Percentiles rank a stretch among this genome's conserved stretches.
Evolutionary conservation across 331 rosid species (phyloP).

Genomic region (Malus hybrid): DNA sequence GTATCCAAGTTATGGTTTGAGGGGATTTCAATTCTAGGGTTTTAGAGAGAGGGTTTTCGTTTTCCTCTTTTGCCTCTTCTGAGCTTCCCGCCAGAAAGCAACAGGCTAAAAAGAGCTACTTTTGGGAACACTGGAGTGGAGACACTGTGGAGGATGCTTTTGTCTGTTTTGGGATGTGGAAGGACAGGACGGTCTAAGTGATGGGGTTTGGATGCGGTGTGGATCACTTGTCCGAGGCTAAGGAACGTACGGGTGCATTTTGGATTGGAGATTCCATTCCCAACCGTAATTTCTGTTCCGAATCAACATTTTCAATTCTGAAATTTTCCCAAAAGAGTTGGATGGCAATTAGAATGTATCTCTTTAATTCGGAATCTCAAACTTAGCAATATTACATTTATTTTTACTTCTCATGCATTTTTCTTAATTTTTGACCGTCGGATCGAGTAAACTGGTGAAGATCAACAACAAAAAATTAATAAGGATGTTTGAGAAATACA

Average conservation of each 20-base stretch:
- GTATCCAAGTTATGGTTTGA: neutral
- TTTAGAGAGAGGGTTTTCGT: neutral
- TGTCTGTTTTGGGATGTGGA: neutral
- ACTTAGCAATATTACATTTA: too few species aligned
- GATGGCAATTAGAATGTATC: too few species aligned
- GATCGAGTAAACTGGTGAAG: fast-evolving
- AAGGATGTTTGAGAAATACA: too few species aligned
- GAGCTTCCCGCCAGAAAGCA: constrained; percentile 16
- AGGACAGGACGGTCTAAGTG: neutral
- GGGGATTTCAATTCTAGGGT: neutral
- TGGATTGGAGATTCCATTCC: too few species aligned
- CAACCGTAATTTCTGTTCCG: too few species aligned
- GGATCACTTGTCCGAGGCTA: neutral
- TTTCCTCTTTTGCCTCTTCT: neutral
- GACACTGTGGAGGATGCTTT: neutral
- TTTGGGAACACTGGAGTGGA: neutral
- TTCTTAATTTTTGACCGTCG: too few species aligned
- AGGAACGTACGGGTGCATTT: too few species aligned
- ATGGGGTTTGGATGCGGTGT: neutral
- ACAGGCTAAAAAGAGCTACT: neutral
- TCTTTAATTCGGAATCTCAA: too few species aligned
- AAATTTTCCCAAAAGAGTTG: too few species aligned
- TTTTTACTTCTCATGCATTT: too few species aligned
- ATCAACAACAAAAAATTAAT: too few species aligned
- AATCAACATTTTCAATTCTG: too few species aligned